Percentiles rank a stretch among this genome's conserved stretches.
These are phyloP conservation scores for Flaveria brownii DNA, from an alignment of 129 eudicot genomes.

Conservation along the genomic window DNA sequence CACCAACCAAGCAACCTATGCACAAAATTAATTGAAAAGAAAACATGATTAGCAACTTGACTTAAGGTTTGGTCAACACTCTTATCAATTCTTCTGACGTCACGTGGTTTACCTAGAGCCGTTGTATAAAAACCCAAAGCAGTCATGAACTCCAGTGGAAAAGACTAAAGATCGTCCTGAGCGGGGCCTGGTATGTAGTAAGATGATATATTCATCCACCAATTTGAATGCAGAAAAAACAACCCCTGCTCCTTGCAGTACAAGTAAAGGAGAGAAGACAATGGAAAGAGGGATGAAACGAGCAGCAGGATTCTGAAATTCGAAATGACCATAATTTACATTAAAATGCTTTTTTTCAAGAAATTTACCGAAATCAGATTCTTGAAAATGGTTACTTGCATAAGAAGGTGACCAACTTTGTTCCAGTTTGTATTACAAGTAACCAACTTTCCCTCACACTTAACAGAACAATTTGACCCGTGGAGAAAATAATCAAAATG, in stretches of 20 bases:
- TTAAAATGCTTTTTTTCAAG: background rate
- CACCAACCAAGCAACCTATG: slow-evolving; percentile 91
- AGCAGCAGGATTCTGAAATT: slow-evolving; percentile 57
- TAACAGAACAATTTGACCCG: background rate
- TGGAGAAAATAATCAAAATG: background rate
- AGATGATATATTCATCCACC: slow-evolving; percentile 51
- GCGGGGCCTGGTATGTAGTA: slow-evolving; percentile 39
- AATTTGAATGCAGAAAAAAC: slow-evolving; percentile 58
- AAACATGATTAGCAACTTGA: background rate
- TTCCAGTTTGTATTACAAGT: slow-evolving; percentile 2
- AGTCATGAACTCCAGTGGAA: slow-evolving; percentile 56
- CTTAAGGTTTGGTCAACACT: background rate
- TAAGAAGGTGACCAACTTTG: slow-evolving; percentile 11
- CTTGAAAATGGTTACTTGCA: slow-evolving; percentile 13
- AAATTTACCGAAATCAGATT: background rate
- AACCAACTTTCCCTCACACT: background rate
- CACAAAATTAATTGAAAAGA: slow-evolving; percentile 8
- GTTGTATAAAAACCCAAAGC: slow-evolving; percentile 60
- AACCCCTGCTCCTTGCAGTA: slow-evolving; percentile 88
- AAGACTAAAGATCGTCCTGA: slow-evolving; percentile 47
- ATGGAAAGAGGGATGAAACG: slow-evolving; percentile 55
- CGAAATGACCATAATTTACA: slow-evolving; percentile 10
- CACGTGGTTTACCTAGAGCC: slow-evolving; percentile 67
- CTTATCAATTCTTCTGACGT: slow-evolving; percentile 8
- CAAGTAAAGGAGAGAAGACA: slow-evolving; percentile 71